Evolutionary conservation across 2,329 filamentous ascomycete genomes (phyloP).

Genomic region (Diaporthe ampelina): DNA sequence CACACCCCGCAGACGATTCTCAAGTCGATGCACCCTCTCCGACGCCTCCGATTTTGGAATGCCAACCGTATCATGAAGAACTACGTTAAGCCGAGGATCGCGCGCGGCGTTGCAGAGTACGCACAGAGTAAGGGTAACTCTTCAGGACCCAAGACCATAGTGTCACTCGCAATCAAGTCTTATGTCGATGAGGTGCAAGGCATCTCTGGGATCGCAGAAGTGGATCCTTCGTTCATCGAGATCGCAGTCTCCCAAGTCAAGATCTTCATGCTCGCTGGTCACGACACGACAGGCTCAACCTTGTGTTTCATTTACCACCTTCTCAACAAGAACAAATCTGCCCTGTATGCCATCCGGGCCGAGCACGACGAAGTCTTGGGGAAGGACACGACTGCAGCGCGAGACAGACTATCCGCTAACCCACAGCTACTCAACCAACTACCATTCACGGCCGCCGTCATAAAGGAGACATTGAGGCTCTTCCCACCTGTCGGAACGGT

Average conservation of each 20-base stretch:
- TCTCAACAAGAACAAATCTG: conserved; percentile 45
- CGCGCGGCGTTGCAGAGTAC: conserved; percentile 46
- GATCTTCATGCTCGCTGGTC: conserved; percentile 47
- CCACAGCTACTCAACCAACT: conserved; percentile 63
- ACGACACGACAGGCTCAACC: conserved; percentile 40
- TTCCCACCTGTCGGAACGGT: conserved; percentile 62
- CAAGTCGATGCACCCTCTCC: conserved; percentile 41
- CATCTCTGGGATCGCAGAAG: background rate
- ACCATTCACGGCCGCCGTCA: conserved; percentile 65
- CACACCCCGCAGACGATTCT: conserved; percentile 26
- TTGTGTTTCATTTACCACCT: conserved; percentile 39
- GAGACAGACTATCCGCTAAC: conserved; percentile 53
- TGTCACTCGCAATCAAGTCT: conserved; percentile 47
- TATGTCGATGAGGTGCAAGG: conserved; percentile 43
- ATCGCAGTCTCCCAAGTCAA: conserved; percentile 44
- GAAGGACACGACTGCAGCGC: conserved; percentile 47
- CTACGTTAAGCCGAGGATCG: conserved; percentile 47
- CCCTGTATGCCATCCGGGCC: conserved; percentile 45
- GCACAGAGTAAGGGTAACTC: conserved; percentile 40
- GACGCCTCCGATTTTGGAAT: conserved; percentile 46
- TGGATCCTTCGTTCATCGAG: conserved; percentile 34
- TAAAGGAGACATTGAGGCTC: conserved; percentile 68
- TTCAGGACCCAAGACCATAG: conserved; percentile 46
- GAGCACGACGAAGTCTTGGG: conserved; percentile 51
- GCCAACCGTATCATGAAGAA: conserved; percentile 48